Percentiles rank a stretch among this genome's conserved stretches.
Conservation (phyloP, 768 basidiomycete species). For the Mycena galericulata region DNA sequence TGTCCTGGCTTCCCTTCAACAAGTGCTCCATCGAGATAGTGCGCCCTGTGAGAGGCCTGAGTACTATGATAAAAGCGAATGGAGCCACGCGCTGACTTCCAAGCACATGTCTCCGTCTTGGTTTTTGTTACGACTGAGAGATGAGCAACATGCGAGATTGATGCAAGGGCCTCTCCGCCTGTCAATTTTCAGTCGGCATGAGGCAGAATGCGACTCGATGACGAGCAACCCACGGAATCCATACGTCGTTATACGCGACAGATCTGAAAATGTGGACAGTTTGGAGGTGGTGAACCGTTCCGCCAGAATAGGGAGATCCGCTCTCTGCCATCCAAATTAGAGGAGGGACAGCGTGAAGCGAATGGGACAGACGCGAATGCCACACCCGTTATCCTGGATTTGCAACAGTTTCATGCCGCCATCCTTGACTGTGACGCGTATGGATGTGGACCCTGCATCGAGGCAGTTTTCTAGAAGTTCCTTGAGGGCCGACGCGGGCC, state of each 20-base stretch:
- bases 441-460: slow-evolving; percentile 92
- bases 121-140: slow-evolving; percentile 94
- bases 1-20: slow-evolving; percentile 78
- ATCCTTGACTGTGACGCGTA: slow-evolving; percentile 91
- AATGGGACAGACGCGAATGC: slow-evolving; percentile 78
- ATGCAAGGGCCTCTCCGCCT: slow-evolving; percentile 89
- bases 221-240: slow-evolving; percentile 78
- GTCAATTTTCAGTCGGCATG: background rate
- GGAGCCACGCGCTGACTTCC: slow-evolving; percentile 81
- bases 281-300: slow-evolving; percentile 98
- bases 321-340: slow-evolving; percentile 63
- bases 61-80: background rate
- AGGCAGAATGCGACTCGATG: background rate
- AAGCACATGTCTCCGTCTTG: slow-evolving; percentile 83
- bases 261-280: slow-evolving; percentile 85
- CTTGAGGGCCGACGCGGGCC: slow-evolving; percentile 95
- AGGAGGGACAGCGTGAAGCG: background rate
- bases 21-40: slow-evolving; percentile 83
- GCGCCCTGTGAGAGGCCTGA: slow-evolving; percentile 65
- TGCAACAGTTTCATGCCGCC: slow-evolving; percentile 95
- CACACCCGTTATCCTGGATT: slow-evolving; percentile 97
- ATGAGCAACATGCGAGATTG: slow-evolving; percentile 94
- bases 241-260: slow-evolving; percentile 88
- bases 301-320: slow-evolving; percentile 90
- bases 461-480: slow-evolving; percentile 95